Conservation (phyloP, 305 asterid species). For the Solanum chacoense region DNA sequence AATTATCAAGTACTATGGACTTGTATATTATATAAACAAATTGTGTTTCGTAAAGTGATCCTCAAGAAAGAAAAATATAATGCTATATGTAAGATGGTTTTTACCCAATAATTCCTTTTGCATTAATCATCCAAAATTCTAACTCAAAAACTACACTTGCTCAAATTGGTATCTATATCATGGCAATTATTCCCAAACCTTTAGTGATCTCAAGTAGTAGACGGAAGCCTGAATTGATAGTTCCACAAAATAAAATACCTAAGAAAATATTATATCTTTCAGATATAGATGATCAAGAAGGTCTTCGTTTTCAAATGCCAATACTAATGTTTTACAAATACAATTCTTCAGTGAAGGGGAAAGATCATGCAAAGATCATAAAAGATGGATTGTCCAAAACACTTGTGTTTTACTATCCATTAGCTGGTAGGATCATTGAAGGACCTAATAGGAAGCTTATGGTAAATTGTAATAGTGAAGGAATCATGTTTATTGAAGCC, state of each 20-base stretch:
- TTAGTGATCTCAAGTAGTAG: not conserved
- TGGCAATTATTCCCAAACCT: not conserved
- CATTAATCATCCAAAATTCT: not conserved
- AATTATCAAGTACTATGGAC: too few relatives aligned
- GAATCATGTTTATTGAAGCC: not conserved
- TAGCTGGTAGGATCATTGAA: not conserved
- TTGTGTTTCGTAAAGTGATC: too few relatives aligned
- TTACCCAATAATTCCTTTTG: not conserved
- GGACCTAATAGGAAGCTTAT: not conserved
- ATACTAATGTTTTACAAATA: not conserved
- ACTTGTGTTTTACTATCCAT: not conserved
- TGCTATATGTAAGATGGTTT: too few relatives aligned
- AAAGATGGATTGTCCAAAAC: not conserved
- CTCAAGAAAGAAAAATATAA: too few relatives aligned
- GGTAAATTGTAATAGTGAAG: not conserved
- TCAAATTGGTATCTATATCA: not conserved
- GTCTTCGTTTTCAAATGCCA: not conserved
- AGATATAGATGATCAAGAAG: not conserved
- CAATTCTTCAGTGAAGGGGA: not conserved
- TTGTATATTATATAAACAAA: too few relatives aligned
- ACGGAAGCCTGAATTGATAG: not conserved
- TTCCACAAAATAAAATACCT: not conserved
- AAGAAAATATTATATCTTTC: not conserved
- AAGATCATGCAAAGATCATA: not conserved
- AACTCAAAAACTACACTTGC: not conserved